These are phyloP conservation scores for Coemansia sp. DNA, from an alignment of 192 early-diverging fungal species.

Conservation along the genomic window DNA sequence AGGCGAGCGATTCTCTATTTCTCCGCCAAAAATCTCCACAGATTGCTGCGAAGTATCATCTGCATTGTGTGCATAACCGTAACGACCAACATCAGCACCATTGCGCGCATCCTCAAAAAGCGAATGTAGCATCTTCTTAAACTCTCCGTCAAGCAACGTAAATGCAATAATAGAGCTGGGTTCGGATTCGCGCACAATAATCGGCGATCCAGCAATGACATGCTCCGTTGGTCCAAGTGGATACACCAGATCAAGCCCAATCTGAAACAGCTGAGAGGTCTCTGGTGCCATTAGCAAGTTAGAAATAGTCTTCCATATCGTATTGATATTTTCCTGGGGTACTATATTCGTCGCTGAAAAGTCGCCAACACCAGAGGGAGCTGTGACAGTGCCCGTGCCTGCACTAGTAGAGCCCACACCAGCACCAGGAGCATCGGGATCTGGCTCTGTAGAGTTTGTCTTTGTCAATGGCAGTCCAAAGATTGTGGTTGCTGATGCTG, in stretches of 20 bases:
- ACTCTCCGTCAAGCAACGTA: constrained; percentile 66
- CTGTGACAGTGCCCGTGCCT: background rate
- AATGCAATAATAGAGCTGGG: constrained; percentile 92
- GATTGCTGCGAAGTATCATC: background rate
- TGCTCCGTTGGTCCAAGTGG: constrained; percentile 72
- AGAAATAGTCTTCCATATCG: constrained; percentile 47
- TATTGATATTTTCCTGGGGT: constrained; percentile 39
- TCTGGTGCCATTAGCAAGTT: constrained; percentile 39
- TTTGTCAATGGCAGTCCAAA: constrained; percentile 24
- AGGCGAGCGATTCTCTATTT: constrained; percentile 11
- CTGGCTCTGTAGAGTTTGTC: constrained; percentile 29
- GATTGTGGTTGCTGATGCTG: constrained; percentile 15
- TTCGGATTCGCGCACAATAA: constrained; percentile 89
- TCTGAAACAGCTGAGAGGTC: constrained; percentile 46
- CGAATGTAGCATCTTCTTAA: constrained; percentile 29
- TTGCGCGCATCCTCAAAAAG: constrained; percentile 34
- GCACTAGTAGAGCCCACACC: background rate
- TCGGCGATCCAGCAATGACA: constrained; percentile 78
- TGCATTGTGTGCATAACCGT: constrained; percentile 5
- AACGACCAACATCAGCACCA: constrained; percentile 9
- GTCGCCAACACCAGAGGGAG: constrained; percentile 16
- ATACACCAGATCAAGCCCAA: constrained; percentile 47
- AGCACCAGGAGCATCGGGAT: constrained; percentile 1
- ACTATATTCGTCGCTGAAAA: constrained; percentile 10
- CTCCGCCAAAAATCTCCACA: background rate